These are phyloP conservation scores for Apiotrichum gamsii DNA, from an alignment of 1,284 basidiomycete species.

Conservation along the genomic window DNA sequence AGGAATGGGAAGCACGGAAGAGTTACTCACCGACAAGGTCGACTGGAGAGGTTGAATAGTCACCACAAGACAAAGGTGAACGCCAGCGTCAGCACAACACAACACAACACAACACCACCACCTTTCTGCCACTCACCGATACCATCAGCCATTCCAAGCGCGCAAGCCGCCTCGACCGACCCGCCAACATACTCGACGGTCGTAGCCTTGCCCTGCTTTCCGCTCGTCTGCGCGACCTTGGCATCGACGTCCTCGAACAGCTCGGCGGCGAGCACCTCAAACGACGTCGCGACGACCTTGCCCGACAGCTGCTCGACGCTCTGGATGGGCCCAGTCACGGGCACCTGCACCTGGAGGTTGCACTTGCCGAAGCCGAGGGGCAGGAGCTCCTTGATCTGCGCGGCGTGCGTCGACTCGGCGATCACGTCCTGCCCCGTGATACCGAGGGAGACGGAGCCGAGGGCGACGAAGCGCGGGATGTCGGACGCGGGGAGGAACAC, in stretches of 20 bases:
- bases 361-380: constrained; percentile 93
- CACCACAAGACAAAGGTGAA: neutral
- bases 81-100: neutral
- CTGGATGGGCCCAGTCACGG: constrained; percentile 66
- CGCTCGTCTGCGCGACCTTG: constrained; percentile 53
- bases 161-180: constrained; percentile 95
- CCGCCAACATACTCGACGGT: constrained; percentile 94
- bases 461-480: constrained; percentile 97
- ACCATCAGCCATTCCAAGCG: constrained; percentile 92
- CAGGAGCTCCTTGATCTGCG: constrained; percentile 71
- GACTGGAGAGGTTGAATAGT: constrained; percentile 50
- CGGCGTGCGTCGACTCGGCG: constrained; percentile 74
- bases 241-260: constrained; percentile 75
- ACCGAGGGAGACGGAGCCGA: constrained; percentile 70
- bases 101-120: constrained; percentile 12
- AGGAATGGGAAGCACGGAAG: neutral
- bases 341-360: constrained; percentile 88
- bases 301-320: constrained; percentile 75
- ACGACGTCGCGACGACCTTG: constrained; percentile 88
- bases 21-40: constrained; percentile 74
- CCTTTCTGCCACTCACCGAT: constrained; percentile 60
- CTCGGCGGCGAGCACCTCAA: constrained; percentile 74
- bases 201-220: constrained; percentile 57
- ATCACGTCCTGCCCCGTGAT: constrained; percentile 90
- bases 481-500: constrained; percentile 96